A percentile compares a stretch with the other conserved stretches of the same genome.
Evolutionary conservation across 305 asterid species (phyloP).

Genomic region (Fraxinus latifolia): DNA sequence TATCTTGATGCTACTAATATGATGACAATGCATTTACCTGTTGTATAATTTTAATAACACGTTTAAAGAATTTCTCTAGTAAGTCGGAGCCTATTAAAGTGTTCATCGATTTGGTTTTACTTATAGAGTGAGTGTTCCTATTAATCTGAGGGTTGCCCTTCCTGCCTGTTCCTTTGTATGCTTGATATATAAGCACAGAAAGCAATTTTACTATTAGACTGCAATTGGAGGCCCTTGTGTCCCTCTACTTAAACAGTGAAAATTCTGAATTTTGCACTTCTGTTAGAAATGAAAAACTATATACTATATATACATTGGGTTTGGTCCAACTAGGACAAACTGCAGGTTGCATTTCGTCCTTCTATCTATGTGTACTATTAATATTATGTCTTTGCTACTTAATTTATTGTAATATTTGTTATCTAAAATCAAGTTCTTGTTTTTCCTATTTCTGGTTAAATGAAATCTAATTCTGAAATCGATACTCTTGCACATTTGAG

Average conservation of each 20-base stretch:
- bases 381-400: not conserved
- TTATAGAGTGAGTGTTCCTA: not conserved
- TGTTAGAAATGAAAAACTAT: not conserved
- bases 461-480: not conserved
- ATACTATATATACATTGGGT: not conserved
- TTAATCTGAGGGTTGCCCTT: not conserved
- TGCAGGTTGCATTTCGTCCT: not conserved
- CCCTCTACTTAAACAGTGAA: not conserved
- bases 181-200: not conserved
- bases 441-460: constrained; percentile 3
- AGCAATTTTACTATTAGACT: not conserved
- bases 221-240: not conserved
- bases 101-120: not conserved
- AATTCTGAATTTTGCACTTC: constrained; percentile 1
- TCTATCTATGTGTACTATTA: not conserved
- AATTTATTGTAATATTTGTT: not conserved
- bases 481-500: not conserved
- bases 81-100: not conserved
- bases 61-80: constrained; percentile 14
- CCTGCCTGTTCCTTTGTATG: constrained; percentile 4
- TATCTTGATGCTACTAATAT: not conserved
- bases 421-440: constrained; percentile 11
- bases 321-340: not conserved
- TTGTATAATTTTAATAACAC: constrained; percentile 12
- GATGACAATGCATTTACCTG: constrained; percentile 7